A percentile compares a stretch with the other conserved stretches of the same genome.
These are phyloP conservation scores for Lipomyces sp. DNA, from an alignment of 805 yeast genomes.

Conservation along the genomic window DNA sequence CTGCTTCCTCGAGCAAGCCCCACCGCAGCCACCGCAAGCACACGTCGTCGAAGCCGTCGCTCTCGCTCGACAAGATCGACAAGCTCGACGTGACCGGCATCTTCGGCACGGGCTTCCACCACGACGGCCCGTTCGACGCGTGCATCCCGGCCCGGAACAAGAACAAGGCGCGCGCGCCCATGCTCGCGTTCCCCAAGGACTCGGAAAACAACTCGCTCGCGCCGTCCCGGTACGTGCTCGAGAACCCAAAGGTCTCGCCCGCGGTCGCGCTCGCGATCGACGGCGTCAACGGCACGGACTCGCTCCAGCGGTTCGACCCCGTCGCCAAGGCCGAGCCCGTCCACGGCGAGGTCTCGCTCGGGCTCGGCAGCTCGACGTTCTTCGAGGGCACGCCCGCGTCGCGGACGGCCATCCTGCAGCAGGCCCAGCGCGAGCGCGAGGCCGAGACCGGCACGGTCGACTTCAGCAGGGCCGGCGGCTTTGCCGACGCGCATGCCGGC, in stretches of 20 bases:
- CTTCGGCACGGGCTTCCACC: conserved; percentile 92
- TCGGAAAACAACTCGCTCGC: conserved; percentile 92
- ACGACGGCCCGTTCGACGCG: conserved; percentile 98
- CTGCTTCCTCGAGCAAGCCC: conserved; percentile 2
- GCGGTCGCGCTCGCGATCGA: conserved; percentile 2
- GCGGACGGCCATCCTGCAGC: conserved; percentile 30
- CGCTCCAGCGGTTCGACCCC: conserved; percentile 57
- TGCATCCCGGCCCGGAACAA: conserved; percentile 95
- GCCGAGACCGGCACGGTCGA: conserved; percentile 10
- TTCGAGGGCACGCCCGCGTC: conserved; percentile 95
- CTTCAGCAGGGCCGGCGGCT: conserved; percentile 15
- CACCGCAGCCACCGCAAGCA: not conserved
- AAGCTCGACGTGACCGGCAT: conserved; percentile 93
- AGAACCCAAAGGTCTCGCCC: conserved; percentile 4
- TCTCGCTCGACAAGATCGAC: conserved; percentile 86
- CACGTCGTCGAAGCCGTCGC: conserved; percentile 7
- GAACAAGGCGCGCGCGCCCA: conserved; percentile 73
- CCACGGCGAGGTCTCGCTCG: conserved; percentile 83
- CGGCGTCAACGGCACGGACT: conserved; percentile 34
- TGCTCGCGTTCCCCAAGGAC: conserved; percentile 89
- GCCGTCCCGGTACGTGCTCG: conserved; percentile 32
- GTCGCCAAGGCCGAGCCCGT: conserved; percentile 63
- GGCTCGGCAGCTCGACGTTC: conserved; percentile 89
- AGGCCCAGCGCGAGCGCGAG: conserved; percentile 12
- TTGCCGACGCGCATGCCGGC: conserved; percentile 33